Conservation (phyloP, 1,284 basidiomycete species). For the Agaricales sp. region DNA sequence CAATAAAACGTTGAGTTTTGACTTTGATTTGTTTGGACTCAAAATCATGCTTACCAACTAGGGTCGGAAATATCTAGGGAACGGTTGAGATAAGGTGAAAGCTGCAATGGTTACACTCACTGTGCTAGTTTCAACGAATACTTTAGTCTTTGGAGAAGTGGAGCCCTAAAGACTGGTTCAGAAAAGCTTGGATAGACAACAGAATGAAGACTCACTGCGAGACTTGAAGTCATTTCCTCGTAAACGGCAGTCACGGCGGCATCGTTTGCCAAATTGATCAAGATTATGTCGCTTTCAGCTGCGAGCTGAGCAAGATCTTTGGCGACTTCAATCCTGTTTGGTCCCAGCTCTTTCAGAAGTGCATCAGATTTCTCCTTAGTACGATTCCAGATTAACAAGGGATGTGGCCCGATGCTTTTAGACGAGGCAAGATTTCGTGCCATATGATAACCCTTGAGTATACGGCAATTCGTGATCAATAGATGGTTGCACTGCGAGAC, state of each 20-base stretch:
- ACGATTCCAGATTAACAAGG: constrained; percentile 64
- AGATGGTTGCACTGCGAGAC: constrained; percentile 6
- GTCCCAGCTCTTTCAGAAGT: constrained; percentile 43
- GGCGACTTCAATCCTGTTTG: constrained; percentile 41
- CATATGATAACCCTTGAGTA: constrained; percentile 33
- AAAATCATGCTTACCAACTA: constrained; percentile 41
- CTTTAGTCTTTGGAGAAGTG: constrained; percentile 43
- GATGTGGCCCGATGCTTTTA: constrained; percentile 24
- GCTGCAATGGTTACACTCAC: constrained; percentile 26
- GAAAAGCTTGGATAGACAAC: constrained; percentile 2
- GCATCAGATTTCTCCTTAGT: constrained; percentile 46
- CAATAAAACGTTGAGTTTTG: constrained; percentile 4
- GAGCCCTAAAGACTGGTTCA: constrained; percentile 20
- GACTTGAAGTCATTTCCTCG: constrained; percentile 46
- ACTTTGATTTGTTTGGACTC: too few relatives aligned
- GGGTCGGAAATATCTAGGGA: constrained; percentile 53
- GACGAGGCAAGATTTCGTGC: constrained; percentile 60
- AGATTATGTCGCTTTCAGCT: constrained; percentile 65
- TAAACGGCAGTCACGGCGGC: constrained; percentile 65
- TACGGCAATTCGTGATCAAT: neutral
- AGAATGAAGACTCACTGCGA: constrained; percentile 24
- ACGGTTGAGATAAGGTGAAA: constrained; percentile 3
- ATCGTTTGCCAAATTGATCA: constrained; percentile 72
- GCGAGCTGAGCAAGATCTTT: constrained; percentile 47
- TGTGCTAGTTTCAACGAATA: constrained; percentile 78